These are phyloP conservation scores for Pseudonitzschia delicatissima DNA, from an alignment of 108 stramenopile genomes.

Conservation along the genomic window DNA sequence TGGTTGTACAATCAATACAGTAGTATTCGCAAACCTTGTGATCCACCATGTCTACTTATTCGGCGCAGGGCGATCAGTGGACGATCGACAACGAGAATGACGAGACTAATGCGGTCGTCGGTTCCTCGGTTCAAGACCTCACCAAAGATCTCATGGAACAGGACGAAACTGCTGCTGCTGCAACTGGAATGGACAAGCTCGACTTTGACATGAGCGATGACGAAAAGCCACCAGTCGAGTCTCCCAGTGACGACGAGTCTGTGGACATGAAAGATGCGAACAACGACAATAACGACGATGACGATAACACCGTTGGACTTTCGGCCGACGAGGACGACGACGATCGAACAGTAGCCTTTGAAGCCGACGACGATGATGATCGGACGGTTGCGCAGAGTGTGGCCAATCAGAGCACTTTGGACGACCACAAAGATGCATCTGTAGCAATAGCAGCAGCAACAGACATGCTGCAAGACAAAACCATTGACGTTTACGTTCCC, in stretches of 20 bases:
- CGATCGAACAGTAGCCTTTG: neutral
- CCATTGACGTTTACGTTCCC: too few species aligned
- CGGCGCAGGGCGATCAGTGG: neutral
- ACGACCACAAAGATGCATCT: too few species aligned
- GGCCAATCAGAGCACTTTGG: too few species aligned
- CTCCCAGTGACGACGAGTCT: neutral
- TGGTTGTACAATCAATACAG: too few species aligned
- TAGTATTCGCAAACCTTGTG: too few species aligned
- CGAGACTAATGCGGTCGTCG: neutral
- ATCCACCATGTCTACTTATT: too few species aligned
- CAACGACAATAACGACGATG: neutral
- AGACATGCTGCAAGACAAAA: neutral
- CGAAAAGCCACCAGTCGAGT: neutral
- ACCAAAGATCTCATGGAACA: neutral
- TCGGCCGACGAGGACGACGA: neutral
- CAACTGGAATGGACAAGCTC: neutral
- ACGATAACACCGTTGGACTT: neutral
- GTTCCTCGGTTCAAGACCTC: neutral
- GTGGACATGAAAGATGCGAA: neutral
- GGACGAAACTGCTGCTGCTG: neutral
- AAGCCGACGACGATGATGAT: slow-evolving; percentile 8
- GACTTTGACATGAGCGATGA: neutral
- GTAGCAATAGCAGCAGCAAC: neutral
- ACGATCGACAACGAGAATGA: neutral
- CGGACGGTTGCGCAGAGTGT: slow-evolving; percentile 2